Percentiles rank a stretch among this genome's conserved stretches.
phyloP scores from a whole-genome alignment of 495 filamentous ascomycete genomes.

The Xylaria sp. region DNA sequence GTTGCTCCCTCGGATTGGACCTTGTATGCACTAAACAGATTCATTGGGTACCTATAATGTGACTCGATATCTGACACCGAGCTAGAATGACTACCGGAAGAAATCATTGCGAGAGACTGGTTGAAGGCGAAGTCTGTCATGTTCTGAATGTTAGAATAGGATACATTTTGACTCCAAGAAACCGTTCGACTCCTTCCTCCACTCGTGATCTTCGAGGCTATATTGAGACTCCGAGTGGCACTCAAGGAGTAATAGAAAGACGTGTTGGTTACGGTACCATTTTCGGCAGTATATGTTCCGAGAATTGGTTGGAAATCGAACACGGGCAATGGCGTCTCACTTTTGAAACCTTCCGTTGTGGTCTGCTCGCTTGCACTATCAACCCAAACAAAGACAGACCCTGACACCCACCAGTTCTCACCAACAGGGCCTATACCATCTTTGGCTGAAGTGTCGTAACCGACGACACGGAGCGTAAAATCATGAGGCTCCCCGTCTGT shows the following conservation, averaged over 20 bases:
- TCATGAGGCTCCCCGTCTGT: conserved; percentile 69
- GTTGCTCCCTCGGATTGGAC: conserved; percentile 35
- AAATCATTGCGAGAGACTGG: conserved; percentile 68
- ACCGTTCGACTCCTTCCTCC: conserved; percentile 44
- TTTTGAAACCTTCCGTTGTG: conserved; percentile 47
- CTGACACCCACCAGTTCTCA: conserved; percentile 83
- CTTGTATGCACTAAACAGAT: conserved; percentile 39
- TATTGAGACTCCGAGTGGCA: conserved; percentile 62
- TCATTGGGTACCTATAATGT: conserved; percentile 43
- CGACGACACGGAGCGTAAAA: conserved; percentile 74
- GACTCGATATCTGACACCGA: conserved; percentile 44
- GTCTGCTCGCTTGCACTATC: conserved; percentile 58
- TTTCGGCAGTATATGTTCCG: conserved; percentile 47
- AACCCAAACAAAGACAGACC: conserved; percentile 81
- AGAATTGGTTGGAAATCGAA: conserved; percentile 48
- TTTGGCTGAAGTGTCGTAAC: conserved; percentile 61
- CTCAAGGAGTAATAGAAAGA: conserved; percentile 66
- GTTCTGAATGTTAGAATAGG: conserved; percentile 64
- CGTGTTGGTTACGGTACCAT: conserved; percentile 62
- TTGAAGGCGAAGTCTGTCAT: conserved; percentile 64
- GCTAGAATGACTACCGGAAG: conserved; percentile 63
- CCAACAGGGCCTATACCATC: conserved; percentile 58
- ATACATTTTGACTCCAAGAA: conserved; percentile 69
- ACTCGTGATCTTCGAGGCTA: conserved; percentile 59
- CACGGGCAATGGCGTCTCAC: conserved; percentile 35